Evolutionary conservation across 305 asterid genomes (phyloP), one percentile per base, ranked within the genome.

Genomic region (Rubia occidens): DNA sequence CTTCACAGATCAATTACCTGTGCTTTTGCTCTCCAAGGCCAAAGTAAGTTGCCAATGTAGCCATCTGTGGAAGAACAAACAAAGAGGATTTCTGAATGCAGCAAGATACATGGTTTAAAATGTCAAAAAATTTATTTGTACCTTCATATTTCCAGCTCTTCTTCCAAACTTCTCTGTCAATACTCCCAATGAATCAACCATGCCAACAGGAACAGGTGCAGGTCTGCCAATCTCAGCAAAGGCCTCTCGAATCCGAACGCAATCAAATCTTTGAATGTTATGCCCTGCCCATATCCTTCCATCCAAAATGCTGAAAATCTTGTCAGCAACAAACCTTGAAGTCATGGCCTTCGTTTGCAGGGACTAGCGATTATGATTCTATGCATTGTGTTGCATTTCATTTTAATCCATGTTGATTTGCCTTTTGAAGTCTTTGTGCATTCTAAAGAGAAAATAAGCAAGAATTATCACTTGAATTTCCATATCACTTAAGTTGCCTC

Each of bases 71-170:
- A 44, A 74, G 67, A 21, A 44, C 60, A 53, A 20, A 51, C 11
- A 51, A 17, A 43, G 60, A 29, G 13, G 21, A 44, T 63, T 10
- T 32, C 35, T 32, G 35, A 32, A 32, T 11, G 54, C 15, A 47
- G 54, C 15, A 8, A 8, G 54, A 47, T 11, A 11, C 13, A 47
- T 47, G 14, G 15, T 47, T n/a, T n/a, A n/a, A n/a, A n/a, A n/a
- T n/a, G n/a, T n/a, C n/a, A n/a, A n/a, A n/a, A n/a, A n/a, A n/a
- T n/a, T n/a, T n/a, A 24, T 51, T 13, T 21, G 3, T 67, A 89
- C 98, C 96, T 94, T 94, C 99, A 94, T 94, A 74, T 94, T 83
- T 53, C 99, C 99, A 35, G 97, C 99, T 72, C 99, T 82, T 77
- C 72, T 86, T 3, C 99, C 97, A 75, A 94, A 94, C 78, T 80